Percentiles rank a stretch among this genome's conserved stretches.
Evolutionary conservation across 306 rosid species (phyloP).

Genomic region (Casuarina glauca): DNA sequence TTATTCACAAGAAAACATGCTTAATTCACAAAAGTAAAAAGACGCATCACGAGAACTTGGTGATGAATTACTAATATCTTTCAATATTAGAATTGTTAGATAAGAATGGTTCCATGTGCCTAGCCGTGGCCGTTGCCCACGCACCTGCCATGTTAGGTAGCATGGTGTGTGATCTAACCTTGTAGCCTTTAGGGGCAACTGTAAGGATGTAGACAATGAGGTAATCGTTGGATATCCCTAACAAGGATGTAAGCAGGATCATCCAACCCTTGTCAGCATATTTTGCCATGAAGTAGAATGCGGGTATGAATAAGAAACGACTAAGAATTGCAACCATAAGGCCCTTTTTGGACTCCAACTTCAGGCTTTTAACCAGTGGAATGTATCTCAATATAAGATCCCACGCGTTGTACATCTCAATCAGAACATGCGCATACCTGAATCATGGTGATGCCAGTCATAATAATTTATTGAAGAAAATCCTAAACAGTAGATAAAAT

Average conservation of each 20-base stretch:
- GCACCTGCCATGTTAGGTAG: no score
- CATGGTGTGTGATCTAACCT: slow-evolving; percentile 35
- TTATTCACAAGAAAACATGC: no score
- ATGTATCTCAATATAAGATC: slow-evolving; percentile 67
- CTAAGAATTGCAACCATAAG: slow-evolving; percentile 40
- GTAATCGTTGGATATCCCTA: slow-evolving; percentile 79
- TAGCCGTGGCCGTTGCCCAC: no score
- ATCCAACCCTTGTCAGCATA: slow-evolving; percentile 85
- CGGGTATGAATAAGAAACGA: slow-evolving; percentile 67
- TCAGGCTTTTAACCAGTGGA: slow-evolving; percentile 59
- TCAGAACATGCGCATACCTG: slow-evolving; percentile 77
- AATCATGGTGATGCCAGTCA: slow-evolving; percentile 15
- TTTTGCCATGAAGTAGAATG: no score
- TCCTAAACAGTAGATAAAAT: no score
- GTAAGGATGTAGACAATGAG: slow-evolving; percentile 79
- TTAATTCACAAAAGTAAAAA: no score
- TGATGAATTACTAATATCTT: no score
- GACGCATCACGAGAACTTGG: no score
- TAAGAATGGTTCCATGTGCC: no score
- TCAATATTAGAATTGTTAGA: no score
- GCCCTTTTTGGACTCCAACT: slow-evolving; percentile 69
- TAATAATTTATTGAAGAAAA: background rate
- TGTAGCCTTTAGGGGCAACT: slow-evolving; percentile 75
- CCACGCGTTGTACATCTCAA: slow-evolving; percentile 59
- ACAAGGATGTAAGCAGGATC: slow-evolving; percentile 64